phyloP scores from a whole-genome alignment of 2,329 filamentous ascomycete species.

The Pseudogymnoascus sp. region DNA sequence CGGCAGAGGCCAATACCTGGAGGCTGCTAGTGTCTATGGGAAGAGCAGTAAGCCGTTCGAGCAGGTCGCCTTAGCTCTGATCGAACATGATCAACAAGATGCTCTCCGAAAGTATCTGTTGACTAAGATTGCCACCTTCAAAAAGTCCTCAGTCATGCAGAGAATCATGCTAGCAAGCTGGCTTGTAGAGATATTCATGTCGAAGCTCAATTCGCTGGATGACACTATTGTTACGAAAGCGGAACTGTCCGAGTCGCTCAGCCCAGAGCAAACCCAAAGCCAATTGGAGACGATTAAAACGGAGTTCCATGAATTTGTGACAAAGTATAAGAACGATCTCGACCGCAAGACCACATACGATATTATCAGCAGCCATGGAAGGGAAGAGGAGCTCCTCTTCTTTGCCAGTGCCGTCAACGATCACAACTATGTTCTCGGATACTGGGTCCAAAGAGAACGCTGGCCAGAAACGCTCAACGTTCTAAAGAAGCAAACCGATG shows the following conservation, averaged over 20 bases:
- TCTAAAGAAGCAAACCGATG: conserved; percentile 84
- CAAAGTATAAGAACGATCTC: conserved; percentile 75
- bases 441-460: conserved; percentile 93
- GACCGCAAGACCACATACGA: conserved; percentile 92
- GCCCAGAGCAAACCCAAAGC: conserved; percentile 60
- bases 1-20: conserved; percentile 68
- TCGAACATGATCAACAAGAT: conserved; percentile 84
- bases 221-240: conserved; percentile 88
- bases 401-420: conserved; percentile 86
- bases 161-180: conserved; percentile 90
- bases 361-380: conserved; percentile 87
- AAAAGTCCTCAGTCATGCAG: conserved; percentile 83
- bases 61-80: conserved; percentile 83
- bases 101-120: conserved; percentile 83
- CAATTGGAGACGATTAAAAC: conserved; percentile 62
- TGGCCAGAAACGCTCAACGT: conserved; percentile 84
- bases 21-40: conserved; percentile 85
- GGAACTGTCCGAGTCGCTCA: conserved; percentile 65
- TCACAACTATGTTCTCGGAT: conserved; percentile 88
- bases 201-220: conserved; percentile 87
- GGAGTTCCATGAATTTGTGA: conserved; percentile 84
- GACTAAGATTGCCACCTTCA: conserved; percentile 72
- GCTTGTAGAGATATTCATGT: conserved; percentile 95
- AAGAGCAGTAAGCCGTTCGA: conserved; percentile 96
- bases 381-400: conserved; percentile 85